These are phyloP conservation scores for Thalassiosira mediterranea DNA, from an alignment of 352 stramenopile genomes.

Conservation along the genomic window DNA sequence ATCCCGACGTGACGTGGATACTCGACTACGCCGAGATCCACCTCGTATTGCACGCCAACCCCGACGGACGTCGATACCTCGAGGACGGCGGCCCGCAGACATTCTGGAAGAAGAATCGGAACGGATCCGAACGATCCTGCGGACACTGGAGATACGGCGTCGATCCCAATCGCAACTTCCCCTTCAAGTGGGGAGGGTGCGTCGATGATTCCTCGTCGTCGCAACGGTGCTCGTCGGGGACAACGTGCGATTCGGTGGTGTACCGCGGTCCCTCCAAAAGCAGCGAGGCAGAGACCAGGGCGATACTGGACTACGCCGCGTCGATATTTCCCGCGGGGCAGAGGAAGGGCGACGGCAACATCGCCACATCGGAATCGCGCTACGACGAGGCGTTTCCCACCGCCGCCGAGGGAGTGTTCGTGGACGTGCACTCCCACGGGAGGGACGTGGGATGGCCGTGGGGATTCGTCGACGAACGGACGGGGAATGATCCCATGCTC, in stretches of 20 bases:
- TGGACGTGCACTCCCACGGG: slow-evolving; percentile 27
- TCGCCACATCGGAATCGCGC: slow-evolving; percentile 5
- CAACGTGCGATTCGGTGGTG: slow-evolving; percentile 11
- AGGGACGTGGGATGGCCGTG: slow-evolving; percentile 8
- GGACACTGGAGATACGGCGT: slow-evolving; percentile 5
- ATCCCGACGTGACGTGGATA: slow-evolving; percentile 19
- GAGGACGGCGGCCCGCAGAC: slow-evolving; percentile 11
- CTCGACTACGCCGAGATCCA: slow-evolving; percentile 35
- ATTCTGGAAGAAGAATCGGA: slow-evolving; percentile 30
- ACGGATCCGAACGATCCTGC: slow-evolving; percentile 7
- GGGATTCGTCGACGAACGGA: slow-evolving; percentile 20
- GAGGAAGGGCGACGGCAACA: background rate
- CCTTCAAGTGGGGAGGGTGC: slow-evolving; percentile 21
- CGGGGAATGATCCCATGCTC: slow-evolving; percentile 7
- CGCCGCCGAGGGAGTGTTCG: slow-evolving; percentile 15
- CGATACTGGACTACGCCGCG: slow-evolving; percentile 14
- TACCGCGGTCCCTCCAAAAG: slow-evolving; percentile 9
- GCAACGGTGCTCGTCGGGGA: slow-evolving; percentile 7
- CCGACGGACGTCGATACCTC: slow-evolving; percentile 16
- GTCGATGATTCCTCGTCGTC: background rate
- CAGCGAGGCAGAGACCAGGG: slow-evolving; percentile 22
- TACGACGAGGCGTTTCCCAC: slow-evolving; percentile 3
- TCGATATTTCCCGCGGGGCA: slow-evolving; percentile 21
- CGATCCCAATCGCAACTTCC: slow-evolving; percentile 29
- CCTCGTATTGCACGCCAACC: slow-evolving; percentile 24